Conservation (phyloP, 192 early-diverging fungal species). For the Podila epigama region DNA sequence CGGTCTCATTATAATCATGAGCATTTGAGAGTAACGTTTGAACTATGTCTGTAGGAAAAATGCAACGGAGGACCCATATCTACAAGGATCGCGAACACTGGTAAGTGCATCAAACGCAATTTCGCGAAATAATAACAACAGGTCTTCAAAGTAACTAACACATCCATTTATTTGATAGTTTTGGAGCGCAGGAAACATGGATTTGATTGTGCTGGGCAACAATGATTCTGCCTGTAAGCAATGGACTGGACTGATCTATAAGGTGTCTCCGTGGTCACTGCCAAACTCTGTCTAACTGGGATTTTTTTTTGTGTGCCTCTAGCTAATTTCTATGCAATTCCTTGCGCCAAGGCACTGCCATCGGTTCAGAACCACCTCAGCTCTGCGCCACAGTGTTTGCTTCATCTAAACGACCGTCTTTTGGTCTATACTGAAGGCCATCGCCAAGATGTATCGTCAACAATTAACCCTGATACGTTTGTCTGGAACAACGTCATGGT, state of each 20-base stretch:
- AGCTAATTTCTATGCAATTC: conserved; percentile 39
- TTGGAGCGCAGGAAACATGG: conserved; percentile 74
- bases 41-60: conserved; percentile 17
- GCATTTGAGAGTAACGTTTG: not conserved
- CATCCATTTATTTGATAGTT: no score
- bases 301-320: not conserved
- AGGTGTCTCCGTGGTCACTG: not conserved
- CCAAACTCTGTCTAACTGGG: conserved; percentile 43
- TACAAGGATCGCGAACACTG: conserved; percentile 62
- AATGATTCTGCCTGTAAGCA: conserved; percentile 39
- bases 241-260: not conserved
- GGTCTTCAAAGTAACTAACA: no score
- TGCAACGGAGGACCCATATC: conserved; percentile 64
- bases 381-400: conserved; percentile 53
- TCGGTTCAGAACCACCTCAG: conserved; percentile 45
- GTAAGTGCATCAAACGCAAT: conserved; percentile 45
- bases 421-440: conserved; percentile 72
- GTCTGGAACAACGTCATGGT: conserved; percentile 80
- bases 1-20: no score
- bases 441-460: conserved; percentile 64
- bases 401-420: conserved; percentile 73
- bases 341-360: conserved; percentile 30
- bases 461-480: conserved; percentile 71
- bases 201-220: conserved; percentile 71
- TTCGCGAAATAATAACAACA: no score